Conservation (phyloP, 257 asterid species). For the Plantago elongata region DNA sequence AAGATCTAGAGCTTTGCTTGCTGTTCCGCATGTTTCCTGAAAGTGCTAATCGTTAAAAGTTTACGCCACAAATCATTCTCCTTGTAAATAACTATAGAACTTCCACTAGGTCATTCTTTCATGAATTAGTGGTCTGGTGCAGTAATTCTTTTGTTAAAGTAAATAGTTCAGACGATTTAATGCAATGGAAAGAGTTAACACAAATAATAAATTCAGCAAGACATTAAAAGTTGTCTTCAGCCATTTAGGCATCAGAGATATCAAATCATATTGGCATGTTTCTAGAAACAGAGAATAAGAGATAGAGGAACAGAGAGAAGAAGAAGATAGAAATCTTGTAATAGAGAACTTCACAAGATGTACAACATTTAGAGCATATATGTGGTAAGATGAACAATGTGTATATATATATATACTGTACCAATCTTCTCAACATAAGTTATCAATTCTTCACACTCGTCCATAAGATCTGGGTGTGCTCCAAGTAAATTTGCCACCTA, state of each 20-base stretch:
- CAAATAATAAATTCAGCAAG: slow-evolving; percentile 20
- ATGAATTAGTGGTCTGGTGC: neutral
- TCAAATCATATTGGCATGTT: neutral
- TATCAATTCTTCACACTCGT: slow-evolving; percentile 52
- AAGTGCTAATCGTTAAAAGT: slow-evolving; percentile 22
- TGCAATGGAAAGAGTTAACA: slow-evolving; percentile 5
- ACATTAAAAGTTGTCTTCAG: slow-evolving; percentile 8
- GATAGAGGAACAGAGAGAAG: neutral
- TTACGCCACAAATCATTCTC: slow-evolving; percentile 14
- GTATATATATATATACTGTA: slow-evolving; percentile 20
- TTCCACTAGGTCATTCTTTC: slow-evolving; percentile 2
- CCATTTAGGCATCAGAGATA: slow-evolving; percentile 7
- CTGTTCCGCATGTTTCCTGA: slow-evolving; percentile 60
- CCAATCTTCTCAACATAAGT: slow-evolving; percentile 47
- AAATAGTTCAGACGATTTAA: no score
- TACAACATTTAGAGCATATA: slow-evolving; percentile 12
- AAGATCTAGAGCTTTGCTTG: slow-evolving; percentile 34
- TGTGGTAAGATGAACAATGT: slow-evolving; percentile 13
- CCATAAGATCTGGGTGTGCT: slow-evolving; percentile 52
- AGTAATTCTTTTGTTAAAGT: no score
- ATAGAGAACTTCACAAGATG: slow-evolving; percentile 19
- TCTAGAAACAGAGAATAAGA: neutral
- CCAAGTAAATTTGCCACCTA: slow-evolving; percentile 56
- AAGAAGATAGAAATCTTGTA: slow-evolving; percentile 11
- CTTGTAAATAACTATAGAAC: slow-evolving; percentile 7